Conservation (phyloP, 768 basidiomycete species). For the Podaxis carcinomalis region DNA sequence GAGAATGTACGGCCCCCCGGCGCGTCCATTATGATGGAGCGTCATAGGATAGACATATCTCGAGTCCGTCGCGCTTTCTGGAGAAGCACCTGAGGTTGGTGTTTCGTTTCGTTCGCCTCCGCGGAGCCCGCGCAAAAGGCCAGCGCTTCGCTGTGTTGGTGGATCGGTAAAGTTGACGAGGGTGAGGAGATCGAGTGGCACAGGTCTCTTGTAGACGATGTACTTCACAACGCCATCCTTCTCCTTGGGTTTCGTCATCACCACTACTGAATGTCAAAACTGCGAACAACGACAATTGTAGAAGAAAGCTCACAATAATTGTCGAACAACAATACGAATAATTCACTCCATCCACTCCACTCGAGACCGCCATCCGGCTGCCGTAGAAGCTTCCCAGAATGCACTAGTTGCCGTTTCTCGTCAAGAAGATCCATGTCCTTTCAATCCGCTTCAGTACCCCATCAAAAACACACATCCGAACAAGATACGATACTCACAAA, state of each 20-base stretch:
- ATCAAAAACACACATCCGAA: not conserved
- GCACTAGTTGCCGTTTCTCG: conserved; percentile 78
- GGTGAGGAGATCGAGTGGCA: conserved; percentile 85
- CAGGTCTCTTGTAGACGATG: conserved; percentile 75
- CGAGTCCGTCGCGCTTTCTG: conserved; percentile 38
- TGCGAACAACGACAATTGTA: conserved; percentile 6
- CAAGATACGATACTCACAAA: conserved; percentile 33
- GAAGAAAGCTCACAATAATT: conserved; percentile 70
- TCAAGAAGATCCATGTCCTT: conserved; percentile 87
- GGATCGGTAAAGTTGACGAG: conserved; percentile 78
- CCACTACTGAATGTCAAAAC: conserved; percentile 46
- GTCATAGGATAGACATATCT: conserved; percentile 81
- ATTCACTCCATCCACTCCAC: conserved; percentile 78
- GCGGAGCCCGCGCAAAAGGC: conserved; percentile 61
- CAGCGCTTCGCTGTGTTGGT: conserved; percentile 62
- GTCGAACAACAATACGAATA: conserved; percentile 89
- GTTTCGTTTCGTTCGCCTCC: conserved; percentile 27
- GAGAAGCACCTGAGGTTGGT: conserved; percentile 8
- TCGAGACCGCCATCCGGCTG: conserved; percentile 80
- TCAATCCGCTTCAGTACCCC: not conserved
- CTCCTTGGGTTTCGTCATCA: conserved; percentile 61
- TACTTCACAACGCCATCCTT: conserved; percentile 74
- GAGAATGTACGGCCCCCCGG: conserved; percentile 78
- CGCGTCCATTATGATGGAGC: conserved; percentile 82
- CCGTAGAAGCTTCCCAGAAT: conserved; percentile 75